Evolutionary conservation across 257 asterid genomes (phyloP).

Genomic region (Echites panduratus): DNA sequence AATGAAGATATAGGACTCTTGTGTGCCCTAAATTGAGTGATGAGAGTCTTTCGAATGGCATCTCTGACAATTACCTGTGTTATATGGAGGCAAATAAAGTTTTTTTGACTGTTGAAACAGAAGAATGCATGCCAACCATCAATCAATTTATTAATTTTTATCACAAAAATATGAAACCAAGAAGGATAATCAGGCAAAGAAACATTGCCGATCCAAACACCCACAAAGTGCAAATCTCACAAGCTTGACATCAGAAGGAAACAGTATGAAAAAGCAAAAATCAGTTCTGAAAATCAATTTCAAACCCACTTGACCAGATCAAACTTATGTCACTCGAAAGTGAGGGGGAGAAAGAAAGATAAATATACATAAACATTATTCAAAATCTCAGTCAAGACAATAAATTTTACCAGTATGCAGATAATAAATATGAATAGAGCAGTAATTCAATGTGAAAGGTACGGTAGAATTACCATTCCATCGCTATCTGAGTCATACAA

Average conservation of each 20-base stretch:
- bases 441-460: background rate
- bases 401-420: background rate
- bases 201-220: background rate
- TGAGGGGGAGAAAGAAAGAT: background rate
- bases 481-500: constrained; percentile 48
- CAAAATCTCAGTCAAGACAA: background rate
- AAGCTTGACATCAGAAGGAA: background rate
- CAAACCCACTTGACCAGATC: background rate
- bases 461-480: constrained; percentile 67
- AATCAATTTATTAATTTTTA: background rate
- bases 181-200: background rate
- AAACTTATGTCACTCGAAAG: background rate
- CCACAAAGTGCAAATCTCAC: background rate
- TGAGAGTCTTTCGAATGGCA: constrained; percentile 52
- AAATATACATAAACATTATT: background rate
- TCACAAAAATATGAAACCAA: background rate
- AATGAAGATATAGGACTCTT: constrained; percentile 62
- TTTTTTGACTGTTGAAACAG: background rate
- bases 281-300: background rate
- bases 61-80: constrained; percentile 91
- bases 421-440: background rate
- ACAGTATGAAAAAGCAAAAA: background rate
- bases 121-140: background rate
- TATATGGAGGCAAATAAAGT: constrained; percentile 12
- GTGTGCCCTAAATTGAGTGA: constrained; percentile 89